phyloP scores from a whole-genome alignment of 305 asterid species.

The Fraxinus ornus region DNA sequence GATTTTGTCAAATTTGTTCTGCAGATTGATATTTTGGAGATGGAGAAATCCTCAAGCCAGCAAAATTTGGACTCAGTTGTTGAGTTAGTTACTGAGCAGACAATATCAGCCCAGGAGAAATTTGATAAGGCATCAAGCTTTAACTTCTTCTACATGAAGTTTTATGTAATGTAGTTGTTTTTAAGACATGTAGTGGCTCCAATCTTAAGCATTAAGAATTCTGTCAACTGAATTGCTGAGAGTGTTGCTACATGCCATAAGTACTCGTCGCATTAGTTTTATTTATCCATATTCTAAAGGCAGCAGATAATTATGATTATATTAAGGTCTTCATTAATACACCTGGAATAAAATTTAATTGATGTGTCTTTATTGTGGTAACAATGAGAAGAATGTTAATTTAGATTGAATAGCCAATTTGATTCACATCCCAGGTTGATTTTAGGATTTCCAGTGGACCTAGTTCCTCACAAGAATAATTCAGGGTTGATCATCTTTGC shows the following conservation, averaged over 20 bases:
- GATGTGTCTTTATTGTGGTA: background rate
- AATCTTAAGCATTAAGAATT: background rate
- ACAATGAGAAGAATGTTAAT: background rate
- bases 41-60: slow-evolving; percentile 81
- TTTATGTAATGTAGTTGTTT: background rate
- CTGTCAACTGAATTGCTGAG: background rate
- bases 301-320: background rate
- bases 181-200: background rate
- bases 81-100: slow-evolving; percentile 66
- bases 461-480: background rate
- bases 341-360: background rate
- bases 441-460: background rate
- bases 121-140: slow-evolving; percentile 59
- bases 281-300: background rate
- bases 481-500: background rate
- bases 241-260: slow-evolving; percentile 1
- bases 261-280: background rate
- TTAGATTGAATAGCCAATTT: background rate
- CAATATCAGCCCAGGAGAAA: slow-evolving; percentile 57
- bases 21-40: slow-evolving; percentile 70
- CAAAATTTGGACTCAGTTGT: slow-evolving; percentile 54
- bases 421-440: background rate
- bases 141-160: slow-evolving; percentile 1
- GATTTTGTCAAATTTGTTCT: slow-evolving; percentile 23
- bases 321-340: background rate